phyloP scores from a whole-genome alignment of 345 rosid species.

The Gossypium herbaceum region DNA sequence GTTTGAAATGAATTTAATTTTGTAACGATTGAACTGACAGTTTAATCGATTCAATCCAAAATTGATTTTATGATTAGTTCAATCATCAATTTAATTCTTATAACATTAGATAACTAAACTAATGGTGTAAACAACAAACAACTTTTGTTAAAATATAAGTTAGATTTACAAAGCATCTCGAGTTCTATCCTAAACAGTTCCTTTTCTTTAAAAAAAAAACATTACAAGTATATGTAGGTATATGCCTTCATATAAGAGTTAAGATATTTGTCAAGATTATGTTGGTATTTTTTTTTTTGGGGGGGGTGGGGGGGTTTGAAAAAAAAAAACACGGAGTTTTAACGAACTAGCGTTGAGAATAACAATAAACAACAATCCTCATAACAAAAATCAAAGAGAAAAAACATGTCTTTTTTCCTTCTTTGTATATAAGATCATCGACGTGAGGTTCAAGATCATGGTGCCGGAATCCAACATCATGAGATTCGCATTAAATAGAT shows the following conservation, averaged over 20 bases:
- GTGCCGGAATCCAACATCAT: conserved; percentile 26
- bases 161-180: too few relatives aligned
- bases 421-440: conserved; percentile 14
- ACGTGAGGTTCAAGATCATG: conserved; percentile 40
- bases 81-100: too few relatives aligned
- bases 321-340: not conserved
- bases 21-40: too few relatives aligned
- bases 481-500: conserved; percentile 31
- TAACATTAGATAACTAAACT: too few relatives aligned
- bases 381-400: conserved; percentile 9
- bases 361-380: conserved; percentile 9
- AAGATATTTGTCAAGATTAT: conserved; percentile 45
- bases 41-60: too few relatives aligned
- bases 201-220: too few relatives aligned
- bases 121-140: too few relatives aligned
- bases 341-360: conserved; percentile 29
- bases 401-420: conserved; percentile 10
- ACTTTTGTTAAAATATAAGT: too few relatives aligned
- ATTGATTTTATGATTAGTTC: too few relatives aligned
- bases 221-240: not conserved
- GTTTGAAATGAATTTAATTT: too few relatives aligned
- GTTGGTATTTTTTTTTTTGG: not conserved
- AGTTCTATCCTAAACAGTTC: too few relatives aligned
- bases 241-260: conserved; percentile 16
- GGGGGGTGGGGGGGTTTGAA: not conserved